A percentile compares a stretch with the other conserved stretches of the same genome.
Conservation (phyloP, 208 protist species). For the Novymonas esmeraldas region DNA sequence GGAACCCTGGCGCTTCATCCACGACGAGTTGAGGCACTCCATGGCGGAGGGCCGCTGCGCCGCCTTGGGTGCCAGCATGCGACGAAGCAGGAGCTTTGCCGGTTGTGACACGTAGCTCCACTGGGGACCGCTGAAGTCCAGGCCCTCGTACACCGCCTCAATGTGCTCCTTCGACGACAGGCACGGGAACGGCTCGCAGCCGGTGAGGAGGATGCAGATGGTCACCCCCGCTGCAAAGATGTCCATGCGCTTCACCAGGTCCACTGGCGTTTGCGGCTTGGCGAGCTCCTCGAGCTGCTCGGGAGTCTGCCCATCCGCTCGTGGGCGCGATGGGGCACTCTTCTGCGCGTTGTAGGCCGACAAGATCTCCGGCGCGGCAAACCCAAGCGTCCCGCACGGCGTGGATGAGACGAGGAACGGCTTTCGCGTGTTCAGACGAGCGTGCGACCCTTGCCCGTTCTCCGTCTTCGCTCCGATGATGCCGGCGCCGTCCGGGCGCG, state of each 20-base stretch:
- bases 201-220: constrained; percentile 59
- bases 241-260: constrained; percentile 60
- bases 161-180: constrained; percentile 44
- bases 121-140: constrained; percentile 44
- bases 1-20: constrained; percentile 31
- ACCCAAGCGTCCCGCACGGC: constrained; percentile 55
- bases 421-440: constrained; percentile 6
- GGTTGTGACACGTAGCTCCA: constrained; percentile 54
- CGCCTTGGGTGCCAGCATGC: constrained; percentile 44
- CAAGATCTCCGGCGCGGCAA: constrained; percentile 60
- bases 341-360: constrained; percentile 45
- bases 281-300: neutral
- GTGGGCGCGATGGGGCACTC: constrained; percentile 6
- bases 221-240: constrained; percentile 68
- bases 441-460: neutral
- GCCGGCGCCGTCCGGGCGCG: constrained; percentile 5
- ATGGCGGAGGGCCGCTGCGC: constrained; percentile 43
- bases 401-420: constrained; percentile 36
- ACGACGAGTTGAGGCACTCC: constrained; percentile 50
- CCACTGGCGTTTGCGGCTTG: constrained; percentile 35
- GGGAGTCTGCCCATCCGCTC: constrained; percentile 5
- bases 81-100: constrained; percentile 43
- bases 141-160: constrained; percentile 39
- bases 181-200: constrained; percentile 59
- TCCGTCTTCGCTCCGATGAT: neutral